Percentiles rank a stretch among this genome's conserved stretches.
These are phyloP conservation scores for Megacollybia platyphylla DNA, from an alignment of 1,284 basidiomycete genomes.

Conservation along the genomic window DNA sequence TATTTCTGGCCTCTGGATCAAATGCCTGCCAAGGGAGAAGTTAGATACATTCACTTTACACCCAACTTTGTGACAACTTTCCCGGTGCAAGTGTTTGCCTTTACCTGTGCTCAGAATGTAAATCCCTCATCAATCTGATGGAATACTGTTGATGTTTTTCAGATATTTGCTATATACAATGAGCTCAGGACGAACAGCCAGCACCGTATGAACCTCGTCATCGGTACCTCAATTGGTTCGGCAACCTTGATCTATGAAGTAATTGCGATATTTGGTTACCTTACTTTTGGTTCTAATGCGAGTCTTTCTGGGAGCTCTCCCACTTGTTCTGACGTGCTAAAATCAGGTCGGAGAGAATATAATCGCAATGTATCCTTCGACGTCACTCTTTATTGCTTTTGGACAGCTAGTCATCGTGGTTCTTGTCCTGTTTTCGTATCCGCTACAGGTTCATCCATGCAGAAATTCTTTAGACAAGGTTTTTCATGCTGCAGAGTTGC, in stretches of 20 bases:
- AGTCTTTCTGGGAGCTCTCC: slow-evolving; percentile 7
- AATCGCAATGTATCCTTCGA: slow-evolving; percentile 92
- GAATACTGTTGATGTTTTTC: slow-evolving; percentile 7
- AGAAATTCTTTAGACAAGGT: slow-evolving; percentile 89
- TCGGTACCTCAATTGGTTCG: slow-evolving; percentile 75
- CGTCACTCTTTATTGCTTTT: slow-evolving; percentile 83
- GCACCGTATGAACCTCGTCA: slow-evolving; percentile 76
- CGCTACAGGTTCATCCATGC: slow-evolving; percentile 89
- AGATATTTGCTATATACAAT: slow-evolving; percentile 91
- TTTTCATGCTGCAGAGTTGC: slow-evolving; percentile 35
- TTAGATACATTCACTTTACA: slow-evolving; percentile 59
- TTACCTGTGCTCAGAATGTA: slow-evolving; percentile 87
- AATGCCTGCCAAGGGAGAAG: slow-evolving; percentile 48
- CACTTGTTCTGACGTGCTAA: slow-evolving; percentile 4
- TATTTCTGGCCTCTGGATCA: slow-evolving; percentile 62
- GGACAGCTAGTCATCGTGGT: slow-evolving; percentile 90
- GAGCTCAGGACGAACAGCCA: slow-evolving; percentile 81
- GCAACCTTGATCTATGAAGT: slow-evolving; percentile 73
- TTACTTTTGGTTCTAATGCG: slow-evolving; percentile 87
- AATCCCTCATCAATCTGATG: slow-evolving; percentile 11
- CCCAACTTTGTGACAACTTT: slow-evolving; percentile 76
- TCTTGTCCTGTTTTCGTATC: slow-evolving; percentile 86
- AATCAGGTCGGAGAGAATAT: slow-evolving; percentile 78
- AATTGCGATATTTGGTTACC: slow-evolving; percentile 81
- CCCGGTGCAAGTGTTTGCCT: slow-evolving; percentile 93